Conservation (phyloP, 768 basidiomycete genomes). For the Rhodotorula toruloides region DNA sequence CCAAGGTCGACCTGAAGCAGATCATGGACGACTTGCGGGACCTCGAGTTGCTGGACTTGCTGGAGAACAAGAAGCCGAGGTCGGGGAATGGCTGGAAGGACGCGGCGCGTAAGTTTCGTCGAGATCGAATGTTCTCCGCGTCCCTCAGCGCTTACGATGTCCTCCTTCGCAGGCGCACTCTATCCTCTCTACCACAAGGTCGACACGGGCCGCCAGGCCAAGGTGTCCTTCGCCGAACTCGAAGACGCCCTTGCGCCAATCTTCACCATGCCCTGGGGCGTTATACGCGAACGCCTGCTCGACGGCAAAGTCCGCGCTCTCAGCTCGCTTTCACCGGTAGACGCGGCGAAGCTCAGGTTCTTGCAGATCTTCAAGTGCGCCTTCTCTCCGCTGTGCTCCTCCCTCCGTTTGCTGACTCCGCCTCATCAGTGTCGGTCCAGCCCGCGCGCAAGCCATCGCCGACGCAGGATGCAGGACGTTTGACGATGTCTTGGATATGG, state of each 20-base stretch:
- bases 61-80: not conserved
- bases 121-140: too few relatives aligned
- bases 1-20: conserved; percentile 3
- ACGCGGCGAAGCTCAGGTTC: conserved; percentile 16
- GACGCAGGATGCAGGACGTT: conserved; percentile 10
- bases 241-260: conserved; percentile 8
- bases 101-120: too few relatives aligned
- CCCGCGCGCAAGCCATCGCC: conserved; percentile 21
- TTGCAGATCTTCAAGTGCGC: conserved; percentile 20
- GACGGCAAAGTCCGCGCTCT: not conserved
- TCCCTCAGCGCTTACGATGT: not conserved
- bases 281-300: conserved; percentile 14
- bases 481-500: conserved; percentile 15
- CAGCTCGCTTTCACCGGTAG: conserved; percentile 1
- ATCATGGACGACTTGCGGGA: conserved; percentile 31
- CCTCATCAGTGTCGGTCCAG: conserved; percentile 22
- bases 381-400: not conserved
- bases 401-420: not conserved
- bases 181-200: conserved; percentile 26
- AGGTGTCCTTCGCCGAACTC: conserved; percentile 19
- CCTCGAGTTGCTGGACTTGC: conserved; percentile 22
- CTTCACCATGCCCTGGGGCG: conserved; percentile 13
- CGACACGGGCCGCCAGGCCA: conserved; percentile 12
- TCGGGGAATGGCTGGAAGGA: too few relatives aligned
- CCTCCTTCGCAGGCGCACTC: conserved; percentile 3